Evolutionary conservation across 2,329 filamentous ascomycete genomes (phyloP), one percentile per base, ranked within the genome.

Genomic region (Tolypocladium endophyticum): DNA sequence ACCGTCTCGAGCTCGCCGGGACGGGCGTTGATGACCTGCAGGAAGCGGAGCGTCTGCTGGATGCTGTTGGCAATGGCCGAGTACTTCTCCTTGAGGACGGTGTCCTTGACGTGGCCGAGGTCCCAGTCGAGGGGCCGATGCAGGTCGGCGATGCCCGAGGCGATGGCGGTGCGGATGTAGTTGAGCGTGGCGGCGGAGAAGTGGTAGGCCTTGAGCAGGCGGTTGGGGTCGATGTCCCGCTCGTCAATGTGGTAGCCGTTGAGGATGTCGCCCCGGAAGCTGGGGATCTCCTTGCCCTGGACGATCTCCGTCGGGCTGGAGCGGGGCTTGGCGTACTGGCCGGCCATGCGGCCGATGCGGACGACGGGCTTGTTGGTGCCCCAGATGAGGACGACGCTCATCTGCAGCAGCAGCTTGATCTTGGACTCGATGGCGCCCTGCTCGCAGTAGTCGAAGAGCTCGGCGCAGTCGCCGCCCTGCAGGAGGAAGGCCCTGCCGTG

Each of bases 361-460:
- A 99, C 91, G 4, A 99, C 92, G 7, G 90, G 89, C 76, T 86
- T 86, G 75, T 82, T 80, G 61, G 81, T 81, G 66, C 90, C 94
- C 88, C 92, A 97, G 72, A 97, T 92, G 61, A 99, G 81, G 1
- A 99, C 90, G 66, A 99, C 78, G 65, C 90, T 96, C 93, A 99
- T 97, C 77, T 99, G 94, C 61, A 99, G 79, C 36, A 99, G 82
- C 33, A 99, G 84, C 77, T 97, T 97, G 74, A 97, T 91, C 80
- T 97, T 99, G 63, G 90, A 88, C 76, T 97, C 92, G 66, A 99
- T 97, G 64, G 89, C 88, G 18, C 84, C 83, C 72, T 92, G 88
- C 67, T 89, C 87, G 75, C 94, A 99, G 79, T 99, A 99, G 74
- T 94, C 91, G 70, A 99, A 99, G 12, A 97, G 83, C 77, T 99